These are phyloP conservation scores for Ploettnerulaceae sp. DNA, from an alignment of 2,329 filamentous ascomycete species.

Conservation along the genomic window DNA sequence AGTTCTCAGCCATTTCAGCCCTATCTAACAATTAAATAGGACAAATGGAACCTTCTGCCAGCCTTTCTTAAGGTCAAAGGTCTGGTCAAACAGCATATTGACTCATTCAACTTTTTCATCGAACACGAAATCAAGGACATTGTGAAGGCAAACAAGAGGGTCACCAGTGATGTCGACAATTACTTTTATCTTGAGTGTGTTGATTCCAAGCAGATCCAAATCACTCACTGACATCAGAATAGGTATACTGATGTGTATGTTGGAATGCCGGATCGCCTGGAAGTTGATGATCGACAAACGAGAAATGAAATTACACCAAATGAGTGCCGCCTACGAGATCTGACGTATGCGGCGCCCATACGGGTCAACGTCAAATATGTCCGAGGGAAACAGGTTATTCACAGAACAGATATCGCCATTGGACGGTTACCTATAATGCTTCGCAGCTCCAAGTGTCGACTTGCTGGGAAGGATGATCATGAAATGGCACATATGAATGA, in stretches of 20 bases:
- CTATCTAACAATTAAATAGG: constrained; percentile 49
- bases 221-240: constrained; percentile 7
- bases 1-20: background rate
- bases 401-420: constrained; percentile 72
- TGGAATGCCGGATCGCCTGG: constrained; percentile 71
- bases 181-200: constrained; percentile 78
- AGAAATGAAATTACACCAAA: constrained; percentile 81
- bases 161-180: constrained; percentile 87
- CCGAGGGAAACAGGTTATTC: constrained; percentile 70
- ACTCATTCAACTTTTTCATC: constrained; percentile 98
- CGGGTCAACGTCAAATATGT: constrained; percentile 89
- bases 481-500: constrained; percentile 93
- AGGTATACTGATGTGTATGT: constrained; percentile 83
- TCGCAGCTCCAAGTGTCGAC: constrained; percentile 86
- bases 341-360: constrained; percentile 96
- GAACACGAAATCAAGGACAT: constrained; percentile 97
- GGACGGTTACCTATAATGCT: constrained; percentile 96
- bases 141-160: constrained; percentile 80
- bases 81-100: constrained; percentile 79
- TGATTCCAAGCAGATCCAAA: too few relatives aligned
- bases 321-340: constrained; percentile 91
- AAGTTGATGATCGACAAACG: constrained; percentile 66
- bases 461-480: constrained; percentile 75
- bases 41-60: constrained; percentile 95
- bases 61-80: constrained; percentile 98